Base-by-base conservation (phyloP, 177 flowering plant genomes). In the Vitis hybrid region DNA sequence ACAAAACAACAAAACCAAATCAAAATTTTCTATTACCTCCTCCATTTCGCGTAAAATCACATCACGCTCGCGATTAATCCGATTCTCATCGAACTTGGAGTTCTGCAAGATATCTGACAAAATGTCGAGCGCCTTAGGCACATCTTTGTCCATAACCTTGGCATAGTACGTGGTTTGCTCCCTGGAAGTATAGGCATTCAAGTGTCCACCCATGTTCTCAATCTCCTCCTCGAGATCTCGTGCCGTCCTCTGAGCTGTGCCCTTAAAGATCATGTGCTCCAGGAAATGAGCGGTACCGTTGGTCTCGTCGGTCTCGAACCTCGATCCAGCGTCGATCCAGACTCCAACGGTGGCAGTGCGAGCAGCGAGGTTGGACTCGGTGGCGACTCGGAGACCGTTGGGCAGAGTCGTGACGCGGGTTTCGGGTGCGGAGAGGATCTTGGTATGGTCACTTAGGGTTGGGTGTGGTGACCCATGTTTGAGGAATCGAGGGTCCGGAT, bases 141-240 rank as follows among this genome's bases (percentile, higher is more conserved):
- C 97, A 71, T 92, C 86, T 70, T 83, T 82, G n/a, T 80, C 88
- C 87, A 88, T 19, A 3, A 92, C 93, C 79, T 90, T 91, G 1
- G 99, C 98, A 47, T 87, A 95, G 73, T 91, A 95, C 2, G 97
- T 89, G 4, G 98, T 95, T 84, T 93, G 97, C 79, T 95, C 99
- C 79, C 99, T 83, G 0, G 92, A 87, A 2, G 98, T 93, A 70
- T 90, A 95, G 1, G 98, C 98, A 81, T 92, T 95, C 78, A 92
- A 76, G 75, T 90, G 97, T 2, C 95, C 97, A 1, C 97, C 98
- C 91, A 95, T 89, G 67, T 91, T 88, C 90, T 92, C 98, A 70
- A 92, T 85, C 84, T 92, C 95, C 78, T 90, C 92, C 83, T 92
- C 97, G 71, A 92, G 63, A n/a, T 73, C 76, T 75, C 85, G 74